These are phyloP conservation scores for Phytophthora niederhauseri DNA, from an alignment of 352 stramenopile genomes.

Conservation along the genomic window DNA sequence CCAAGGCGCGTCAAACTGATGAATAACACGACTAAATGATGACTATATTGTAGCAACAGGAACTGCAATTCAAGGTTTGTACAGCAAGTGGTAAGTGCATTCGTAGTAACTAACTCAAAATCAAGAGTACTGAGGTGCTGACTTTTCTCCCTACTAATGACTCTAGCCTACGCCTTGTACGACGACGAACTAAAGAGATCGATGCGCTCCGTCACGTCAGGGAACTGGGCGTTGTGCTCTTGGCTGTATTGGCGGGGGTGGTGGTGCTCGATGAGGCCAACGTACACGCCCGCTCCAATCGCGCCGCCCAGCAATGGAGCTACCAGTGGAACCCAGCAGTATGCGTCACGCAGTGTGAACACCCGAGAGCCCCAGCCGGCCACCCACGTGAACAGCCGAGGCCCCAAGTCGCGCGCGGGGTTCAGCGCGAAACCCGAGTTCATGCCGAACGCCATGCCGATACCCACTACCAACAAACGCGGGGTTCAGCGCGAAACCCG, in stretches of 20 bases:
- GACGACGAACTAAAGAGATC: constrained; percentile 9
- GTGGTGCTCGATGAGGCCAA: constrained; percentile 39
- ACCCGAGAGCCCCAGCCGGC: constrained; percentile 45
- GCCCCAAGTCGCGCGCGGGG: constrained; percentile 51
- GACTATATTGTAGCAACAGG: background rate
- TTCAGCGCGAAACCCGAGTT: constrained; percentile 70
- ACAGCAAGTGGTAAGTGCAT: too few species aligned
- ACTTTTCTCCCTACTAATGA: too few species aligned
- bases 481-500: constrained; percentile 63
- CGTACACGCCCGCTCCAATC: constrained; percentile 39
- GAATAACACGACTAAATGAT: background rate
- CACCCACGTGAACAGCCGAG: constrained; percentile 39
- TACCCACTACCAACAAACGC: constrained; percentile 50
- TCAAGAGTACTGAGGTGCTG: background rate
- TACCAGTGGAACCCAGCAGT: constrained; percentile 36
- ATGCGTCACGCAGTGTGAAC: constrained; percentile 41
- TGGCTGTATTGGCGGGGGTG: constrained; percentile 39
- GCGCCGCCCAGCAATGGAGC: constrained; percentile 40
- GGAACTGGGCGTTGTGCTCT: background rate
- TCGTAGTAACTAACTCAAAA: background rate
- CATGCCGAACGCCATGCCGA: constrained; percentile 68
- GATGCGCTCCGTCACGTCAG: constrained; percentile 2
- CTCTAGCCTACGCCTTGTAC: background rate
- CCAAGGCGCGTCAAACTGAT: constrained; percentile 2
- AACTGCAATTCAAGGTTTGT: background rate